Base-by-base conservation (phyloP, 176 grass and related monocot species). In the Oropetium thomaeum region DNA sequence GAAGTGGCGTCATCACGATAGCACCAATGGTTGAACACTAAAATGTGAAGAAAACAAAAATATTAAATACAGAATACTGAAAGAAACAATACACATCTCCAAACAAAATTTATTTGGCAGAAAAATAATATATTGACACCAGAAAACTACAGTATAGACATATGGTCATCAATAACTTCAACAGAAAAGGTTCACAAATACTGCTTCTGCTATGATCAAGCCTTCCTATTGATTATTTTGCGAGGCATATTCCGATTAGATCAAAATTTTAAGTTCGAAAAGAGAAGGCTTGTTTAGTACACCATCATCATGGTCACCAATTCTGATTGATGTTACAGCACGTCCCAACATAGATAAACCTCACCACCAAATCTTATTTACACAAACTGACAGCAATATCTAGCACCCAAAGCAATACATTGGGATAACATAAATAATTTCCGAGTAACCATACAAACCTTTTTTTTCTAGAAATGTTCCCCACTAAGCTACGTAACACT, bases 11-110 rank as follows among this genome's bases (percentile, higher is more conserved):
- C 96, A 95, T 99, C 9, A 94, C 45, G 76, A 99, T 99, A 79
- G 96, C 96, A 81, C 96, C 96, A 83, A 99, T 76, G 48, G 91
- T 99, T 1, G 96, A 99, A 84, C 96, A 99, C 96, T 99, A 71
- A 81, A 85, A 85, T 74, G 59, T 68, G 26, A 77, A 37, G 8
- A 67, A 51, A 63, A 35, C 2, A 16, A 57, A 45, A 27, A 81
- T 72, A 42, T 71, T 67, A 83, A 49, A 65, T 23, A 69, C 35
- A 67, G 49, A 34, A 69, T 11, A 63, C 39, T 65, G 68, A 73
- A 86, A 39, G 43, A 82, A 55, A 22, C 9, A 61, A 62, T 19
- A 27, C 8, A 71, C 31, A 26, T 61, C 64, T 27, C 25, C 40
- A 42, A 70, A 47, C 58, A 73, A 67, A 51, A 61, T 20, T 42